phyloP scores from a whole-genome alignment of 2,329 filamentous ascomycete genomes.

The Colletotrichum neosansevieriae region DNA sequence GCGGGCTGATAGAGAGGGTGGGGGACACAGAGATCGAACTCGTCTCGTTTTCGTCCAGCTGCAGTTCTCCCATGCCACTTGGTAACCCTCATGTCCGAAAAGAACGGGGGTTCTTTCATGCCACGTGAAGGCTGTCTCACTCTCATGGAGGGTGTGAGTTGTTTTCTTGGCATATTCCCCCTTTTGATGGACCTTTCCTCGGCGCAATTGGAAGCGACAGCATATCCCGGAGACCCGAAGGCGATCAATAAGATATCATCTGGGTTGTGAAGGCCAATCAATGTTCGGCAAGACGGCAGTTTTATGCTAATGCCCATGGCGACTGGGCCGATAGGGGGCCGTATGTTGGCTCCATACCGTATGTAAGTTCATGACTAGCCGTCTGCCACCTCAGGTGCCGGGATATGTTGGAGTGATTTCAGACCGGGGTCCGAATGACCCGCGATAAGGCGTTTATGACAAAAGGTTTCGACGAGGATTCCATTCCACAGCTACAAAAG shows the following conservation, averaged over 20 bases:
- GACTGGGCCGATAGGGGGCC: slow-evolving; percentile 4
- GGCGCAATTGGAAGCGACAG: slow-evolving; percentile 1
- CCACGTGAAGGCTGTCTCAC: slow-evolving; percentile 18
- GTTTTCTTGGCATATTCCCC: slow-evolving; percentile 8
- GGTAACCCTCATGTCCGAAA: no score
- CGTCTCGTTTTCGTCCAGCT: background rate
- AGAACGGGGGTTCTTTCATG: no score
- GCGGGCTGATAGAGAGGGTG: background rate
- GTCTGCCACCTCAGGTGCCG: background rate
- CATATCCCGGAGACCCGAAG: slow-evolving; percentile 12
- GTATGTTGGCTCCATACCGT: background rate
- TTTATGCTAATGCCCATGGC: slow-evolving; percentile 1
- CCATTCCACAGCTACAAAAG: background rate
- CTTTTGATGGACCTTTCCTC: background rate
- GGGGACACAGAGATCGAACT: slow-evolving; percentile 1
- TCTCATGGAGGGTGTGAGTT: slow-evolving; percentile 1
- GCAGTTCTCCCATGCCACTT: no score
- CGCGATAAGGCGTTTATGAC: slow-evolving; percentile 15
- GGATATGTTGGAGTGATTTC: background rate
- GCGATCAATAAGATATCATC: background rate
- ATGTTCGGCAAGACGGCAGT: background rate
- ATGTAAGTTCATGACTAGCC: slow-evolving; percentile 32
- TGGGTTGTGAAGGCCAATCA: slow-evolving; percentile 8
- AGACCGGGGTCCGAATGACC: background rate
- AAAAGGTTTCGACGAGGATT: slow-evolving; percentile 1